Conservation (phyloP, 805 yeast species). For the Clavispora fructus region DNA sequence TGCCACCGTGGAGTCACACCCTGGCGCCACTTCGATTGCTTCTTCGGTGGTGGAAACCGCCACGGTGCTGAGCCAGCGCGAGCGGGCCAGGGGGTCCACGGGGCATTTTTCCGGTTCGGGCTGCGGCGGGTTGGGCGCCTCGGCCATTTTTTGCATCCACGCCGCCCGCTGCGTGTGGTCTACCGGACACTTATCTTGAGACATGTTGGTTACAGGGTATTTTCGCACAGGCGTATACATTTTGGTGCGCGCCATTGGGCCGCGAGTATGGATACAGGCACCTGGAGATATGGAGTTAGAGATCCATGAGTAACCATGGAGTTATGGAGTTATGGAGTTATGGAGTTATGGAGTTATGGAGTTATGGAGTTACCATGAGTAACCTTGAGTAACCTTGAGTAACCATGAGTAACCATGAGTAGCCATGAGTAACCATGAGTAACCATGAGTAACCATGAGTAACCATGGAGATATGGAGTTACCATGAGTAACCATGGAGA, state of each 20-base stretch:
- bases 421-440: too few species aligned
- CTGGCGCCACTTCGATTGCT: constrained; percentile 2
- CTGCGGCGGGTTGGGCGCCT: background rate
- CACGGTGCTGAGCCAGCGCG: constrained; percentile 44
- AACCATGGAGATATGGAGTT: too few species aligned
- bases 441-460: too few species aligned
- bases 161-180: constrained; percentile 13
- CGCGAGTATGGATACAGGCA: background rate
- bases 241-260: background rate
- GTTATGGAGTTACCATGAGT: too few species aligned
- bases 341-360: too few species aligned
- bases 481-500: too few species aligned
- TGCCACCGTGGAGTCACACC: constrained; percentile 44
- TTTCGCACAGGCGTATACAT: background rate
- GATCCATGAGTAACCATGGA: too few species aligned
- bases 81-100: constrained; percentile 59
- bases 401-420: too few species aligned
- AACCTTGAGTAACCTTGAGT: too few species aligned
- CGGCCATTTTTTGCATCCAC: constrained; percentile 11
- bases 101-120: constrained; percentile 50
- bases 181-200: constrained; percentile 14
- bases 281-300: too few species aligned
- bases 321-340: too few species aligned
- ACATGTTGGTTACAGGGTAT: constrained; percentile 3
- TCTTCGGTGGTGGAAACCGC: constrained; percentile 28